These are phyloP conservation scores for Malania oleifera DNA, from an alignment of 164 flowering plant genomes.

Conservation along the genomic window DNA sequence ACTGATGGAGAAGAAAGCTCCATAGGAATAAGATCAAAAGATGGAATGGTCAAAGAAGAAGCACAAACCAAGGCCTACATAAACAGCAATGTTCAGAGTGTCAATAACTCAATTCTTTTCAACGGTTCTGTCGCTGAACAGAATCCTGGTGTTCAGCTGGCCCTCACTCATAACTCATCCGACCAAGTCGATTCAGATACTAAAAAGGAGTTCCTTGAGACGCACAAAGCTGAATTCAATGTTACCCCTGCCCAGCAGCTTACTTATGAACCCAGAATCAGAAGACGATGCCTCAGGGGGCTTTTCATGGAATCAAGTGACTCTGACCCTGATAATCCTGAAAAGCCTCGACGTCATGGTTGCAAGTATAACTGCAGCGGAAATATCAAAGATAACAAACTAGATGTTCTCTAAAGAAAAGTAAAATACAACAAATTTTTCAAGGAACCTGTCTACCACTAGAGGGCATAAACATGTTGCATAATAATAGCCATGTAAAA, in stretches of 20 bases:
- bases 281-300: constrained; percentile 73
- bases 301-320: constrained; percentile 77
- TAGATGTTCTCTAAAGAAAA: constrained; percentile 8
- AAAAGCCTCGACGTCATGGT: constrained; percentile 79
- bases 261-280: constrained; percentile 38
- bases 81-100: constrained; percentile 63
- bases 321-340: constrained; percentile 62
- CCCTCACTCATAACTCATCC: constrained; percentile 4
- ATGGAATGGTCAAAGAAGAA: constrained; percentile 24
- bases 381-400: constrained; percentile 23
- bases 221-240: constrained; percentile 35
- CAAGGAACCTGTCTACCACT: too few relatives aligned
- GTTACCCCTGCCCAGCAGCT: constrained; percentile 35
- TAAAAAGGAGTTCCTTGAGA: constrained; percentile 13
- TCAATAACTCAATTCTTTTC: constrained; percentile 64
- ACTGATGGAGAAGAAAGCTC: constrained; percentile 36
- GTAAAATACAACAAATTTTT: not conserved
- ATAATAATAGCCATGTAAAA: not conserved
- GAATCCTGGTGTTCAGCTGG: constrained; percentile 60
- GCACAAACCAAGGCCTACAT: constrained; percentile 26
- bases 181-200: constrained; percentile 17
- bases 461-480: not conserved
- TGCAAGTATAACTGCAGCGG: constrained; percentile 38
- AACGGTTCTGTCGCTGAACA: constrained; percentile 41
- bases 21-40: constrained; percentile 11